These are phyloP conservation scores for Fusarium domesticum DNA, from an alignment of 2,329 filamentous ascomycete species.

Conservation along the genomic window DNA sequence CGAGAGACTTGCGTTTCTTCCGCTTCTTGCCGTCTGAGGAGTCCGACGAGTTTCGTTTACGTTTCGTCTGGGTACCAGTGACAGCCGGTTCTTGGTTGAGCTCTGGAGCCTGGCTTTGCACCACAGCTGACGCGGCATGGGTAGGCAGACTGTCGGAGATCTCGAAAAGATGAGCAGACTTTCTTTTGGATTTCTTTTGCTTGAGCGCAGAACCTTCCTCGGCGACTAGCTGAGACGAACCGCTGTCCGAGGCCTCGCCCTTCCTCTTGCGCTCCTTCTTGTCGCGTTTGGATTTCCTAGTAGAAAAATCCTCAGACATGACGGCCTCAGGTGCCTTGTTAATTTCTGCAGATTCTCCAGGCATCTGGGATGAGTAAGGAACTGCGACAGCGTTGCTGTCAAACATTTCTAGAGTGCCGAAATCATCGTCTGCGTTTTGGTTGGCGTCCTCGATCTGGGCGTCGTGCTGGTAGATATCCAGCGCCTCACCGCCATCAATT, in stretches of 20 bases:
- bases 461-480: conserved; percentile 27
- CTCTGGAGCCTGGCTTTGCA: conserved; percentile 11
- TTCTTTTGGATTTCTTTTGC: conserved; percentile 29
- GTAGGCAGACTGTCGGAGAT: conserved; percentile 20
- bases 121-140: conserved; percentile 4
- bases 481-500: conserved; percentile 27
- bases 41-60: conserved; percentile 35
- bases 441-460: conserved; percentile 21
- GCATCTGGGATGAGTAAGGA: conserved; percentile 31
- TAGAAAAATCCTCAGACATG: conserved; percentile 28
- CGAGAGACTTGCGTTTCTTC: conserved; percentile 34
- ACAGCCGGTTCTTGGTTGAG: conserved; percentile 17
- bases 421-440: conserved; percentile 31
- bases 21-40: conserved; percentile 31
- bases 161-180: conserved; percentile 14
- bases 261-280: conserved; percentile 33
- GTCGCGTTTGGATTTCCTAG: conserved; percentile 32
- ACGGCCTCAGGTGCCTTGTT: conserved; percentile 30
- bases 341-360: conserved; percentile 10
- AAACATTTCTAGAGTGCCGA: conserved; percentile 39
- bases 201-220: conserved; percentile 24
- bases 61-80: conserved; percentile 28
- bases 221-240: conserved; percentile 12
- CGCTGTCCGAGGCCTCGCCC: conserved; percentile 16
- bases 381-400: conserved; percentile 36